Base-by-base conservation (phyloP, 2,329 filamentous ascomycete species). In the Tolypocladium ovalisporum region DNA sequence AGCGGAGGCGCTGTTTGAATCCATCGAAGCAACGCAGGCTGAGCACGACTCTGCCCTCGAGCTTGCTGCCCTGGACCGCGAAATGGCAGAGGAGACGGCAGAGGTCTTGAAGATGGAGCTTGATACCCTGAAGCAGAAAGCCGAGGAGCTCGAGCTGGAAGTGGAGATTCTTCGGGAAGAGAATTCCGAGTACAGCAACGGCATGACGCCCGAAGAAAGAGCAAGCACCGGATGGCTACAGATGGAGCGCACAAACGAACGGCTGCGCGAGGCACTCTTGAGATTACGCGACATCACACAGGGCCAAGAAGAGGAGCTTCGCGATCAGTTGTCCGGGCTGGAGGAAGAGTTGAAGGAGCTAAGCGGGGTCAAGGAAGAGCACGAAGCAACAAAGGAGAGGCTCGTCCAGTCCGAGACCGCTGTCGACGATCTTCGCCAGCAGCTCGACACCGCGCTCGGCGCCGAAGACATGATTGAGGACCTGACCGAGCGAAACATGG, bases 381-480 rank as follows among this genome's bases (percentile, higher is more conserved):
- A 87, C 63, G 81, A 86, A 29, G 76, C 81, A 15, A 81, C 84
- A 1, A 88, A 89, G 65, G 88, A 89, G 63, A 90, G 88, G 68
- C 74, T 97, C 13, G 72, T 82, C 4, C 82, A 87, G 56, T 82
- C 86, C 0, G 88, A 97, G 67, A 80, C 84, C 12, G 86, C 86
- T 40, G 85, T 94, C 47, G 88, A 94, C 62, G 90, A 97, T 65
- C 81, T 99, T 15, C 86, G 89, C 54, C 88, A 96, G 68, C 94
- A 97, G 71, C 82, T 99, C 2, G 92, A 99, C 65, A 89, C 88
- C 54, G 90, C 90, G 8, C 79, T 94, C 12, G 89, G 89, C 6
- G 89, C 90, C 15, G 94, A 97, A 69, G 89, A 95, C 63, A 93
- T 97, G 82, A 91, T 97, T 60, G 92, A 96, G 70, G 88, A 95